Evolutionary conservation across 2,329 filamentous ascomycete species (phyloP), one percentile per base, ranked within the genome.

Genomic region (Fusarium zealandicum): DNA sequence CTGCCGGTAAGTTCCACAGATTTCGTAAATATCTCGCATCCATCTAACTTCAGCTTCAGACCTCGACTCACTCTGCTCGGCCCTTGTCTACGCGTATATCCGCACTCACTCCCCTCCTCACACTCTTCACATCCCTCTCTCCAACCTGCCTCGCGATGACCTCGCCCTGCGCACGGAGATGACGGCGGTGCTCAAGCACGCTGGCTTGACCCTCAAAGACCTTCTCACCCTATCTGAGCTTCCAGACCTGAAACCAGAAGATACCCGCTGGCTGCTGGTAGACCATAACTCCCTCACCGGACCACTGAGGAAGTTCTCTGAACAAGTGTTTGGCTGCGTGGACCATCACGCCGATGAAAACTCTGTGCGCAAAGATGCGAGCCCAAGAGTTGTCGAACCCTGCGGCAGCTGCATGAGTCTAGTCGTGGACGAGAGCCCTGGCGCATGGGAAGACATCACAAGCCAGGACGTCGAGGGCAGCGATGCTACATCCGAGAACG

Each of bases 311-410:
- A 72, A 77, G 13, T 90, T 85, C 66, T 73, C 75, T 0, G 56
- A 68, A 4, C 75, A 77, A 8, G 81, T 93, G 0, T 73, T 79
- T 5, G 89, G 87, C 4, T 87, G 87, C 59, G 82, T 95, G 47
- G 90, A 95, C 72, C 90, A 95, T 73, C 91, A 95, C 69, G 86
- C 83, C 1, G 90, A 95, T 57, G 90, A 95, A 67, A 71, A 76
- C 6, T 75, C 70, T 6, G 76, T 92, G 0, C 73, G 74, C 0
- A 41, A 36, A 2, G 75, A 80, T 10, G 76, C 76, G 0, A 72
- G 79, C 6, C 84, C 86, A 1, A 79, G 89, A 14, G 74, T 91
- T 1, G 79, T 95, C 16, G 78, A 83, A 58, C 85, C 82, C 47
- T 81, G 81, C 51, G 91, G 90, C 5, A 93, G 89, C 72, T 93